A percentile compares a stretch with the other conserved stretches of the same genome.
Evolutionary conservation across 257 asterid genomes (phyloP).

Genomic region (Solanum ossicruentum): DNA sequence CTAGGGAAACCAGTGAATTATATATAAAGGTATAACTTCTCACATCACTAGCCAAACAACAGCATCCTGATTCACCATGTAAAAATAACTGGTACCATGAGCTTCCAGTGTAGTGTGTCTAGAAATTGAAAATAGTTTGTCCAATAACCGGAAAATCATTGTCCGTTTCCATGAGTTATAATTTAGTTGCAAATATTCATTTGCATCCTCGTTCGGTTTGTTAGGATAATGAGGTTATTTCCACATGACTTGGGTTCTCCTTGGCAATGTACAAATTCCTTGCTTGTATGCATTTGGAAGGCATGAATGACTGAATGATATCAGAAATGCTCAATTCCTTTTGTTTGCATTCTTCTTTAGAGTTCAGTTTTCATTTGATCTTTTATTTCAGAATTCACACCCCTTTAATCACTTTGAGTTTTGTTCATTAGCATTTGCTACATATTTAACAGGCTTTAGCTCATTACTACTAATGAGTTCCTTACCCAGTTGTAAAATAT

Average conservation of each 20-base stretch:
- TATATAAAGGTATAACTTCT: not conserved
- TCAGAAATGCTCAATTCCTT: not conserved
- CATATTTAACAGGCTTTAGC: not conserved
- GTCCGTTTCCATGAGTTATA: not conserved
- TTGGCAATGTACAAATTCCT: not conserved
- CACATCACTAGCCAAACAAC: not conserved
- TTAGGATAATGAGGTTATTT: not conserved
- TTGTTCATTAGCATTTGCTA: not conserved
- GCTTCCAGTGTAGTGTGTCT: not conserved
- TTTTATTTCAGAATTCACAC: not conserved
- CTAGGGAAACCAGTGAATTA: not conserved
- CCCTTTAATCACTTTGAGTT: not conserved
- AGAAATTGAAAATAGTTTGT: not conserved
- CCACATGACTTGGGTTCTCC: not conserved
- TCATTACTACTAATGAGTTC: not conserved
- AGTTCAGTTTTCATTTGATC: not conserved
- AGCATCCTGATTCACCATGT: not conserved
- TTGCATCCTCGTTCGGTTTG: not conserved
- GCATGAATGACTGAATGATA: not conserved
- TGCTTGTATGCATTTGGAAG: not conserved
- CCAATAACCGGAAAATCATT: not conserved
- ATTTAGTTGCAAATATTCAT: not conserved
- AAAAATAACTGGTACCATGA: not conserved
- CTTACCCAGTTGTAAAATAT: not conserved
- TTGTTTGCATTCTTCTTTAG: not conserved